Conservation (phyloP, 805 yeast species). For the Yarrowia sp. region DNA sequence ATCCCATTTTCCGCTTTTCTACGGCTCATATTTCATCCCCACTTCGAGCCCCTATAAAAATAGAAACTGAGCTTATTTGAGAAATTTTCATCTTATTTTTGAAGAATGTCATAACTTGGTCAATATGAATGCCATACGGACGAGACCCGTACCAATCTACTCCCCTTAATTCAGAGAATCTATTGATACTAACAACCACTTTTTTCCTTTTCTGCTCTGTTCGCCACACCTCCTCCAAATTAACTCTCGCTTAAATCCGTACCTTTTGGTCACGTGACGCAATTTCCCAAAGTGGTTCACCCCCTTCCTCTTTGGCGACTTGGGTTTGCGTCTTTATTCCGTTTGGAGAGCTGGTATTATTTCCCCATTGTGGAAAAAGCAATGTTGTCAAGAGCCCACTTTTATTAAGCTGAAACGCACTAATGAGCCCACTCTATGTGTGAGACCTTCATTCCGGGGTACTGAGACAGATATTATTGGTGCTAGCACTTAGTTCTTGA, state of each 20-base stretch:
- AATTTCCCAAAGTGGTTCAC: neutral
- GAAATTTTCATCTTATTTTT: constrained; percentile 1
- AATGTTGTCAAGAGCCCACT: neutral
- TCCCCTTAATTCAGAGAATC: neutral
- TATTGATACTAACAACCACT: neutral
- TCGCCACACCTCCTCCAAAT: neutral
- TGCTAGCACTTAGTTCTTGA: too few relatives aligned
- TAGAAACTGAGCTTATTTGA: neutral
- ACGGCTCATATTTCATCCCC: neutral
- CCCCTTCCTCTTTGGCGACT: neutral
- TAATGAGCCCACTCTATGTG: constrained; percentile 14
- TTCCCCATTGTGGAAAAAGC: neutral
- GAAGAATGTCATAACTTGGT: neutral
- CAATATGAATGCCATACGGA: neutral
- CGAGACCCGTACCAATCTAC: neutral
- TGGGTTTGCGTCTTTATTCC: constrained; percentile 10
- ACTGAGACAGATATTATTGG: neutral
- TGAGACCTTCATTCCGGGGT: constrained; percentile 5
- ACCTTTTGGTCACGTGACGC: constrained; percentile 9
- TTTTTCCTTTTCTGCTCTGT: neutral
- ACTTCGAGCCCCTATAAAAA: neutral
- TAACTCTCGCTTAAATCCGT: constrained; percentile 21
- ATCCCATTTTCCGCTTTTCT: too few relatives aligned
- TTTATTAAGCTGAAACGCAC: neutral
- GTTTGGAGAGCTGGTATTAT: constrained; percentile 2